Evolutionary conservation across 306 rosid genomes (phyloP).

Genomic region (Mimosa bimucronata): DNA sequence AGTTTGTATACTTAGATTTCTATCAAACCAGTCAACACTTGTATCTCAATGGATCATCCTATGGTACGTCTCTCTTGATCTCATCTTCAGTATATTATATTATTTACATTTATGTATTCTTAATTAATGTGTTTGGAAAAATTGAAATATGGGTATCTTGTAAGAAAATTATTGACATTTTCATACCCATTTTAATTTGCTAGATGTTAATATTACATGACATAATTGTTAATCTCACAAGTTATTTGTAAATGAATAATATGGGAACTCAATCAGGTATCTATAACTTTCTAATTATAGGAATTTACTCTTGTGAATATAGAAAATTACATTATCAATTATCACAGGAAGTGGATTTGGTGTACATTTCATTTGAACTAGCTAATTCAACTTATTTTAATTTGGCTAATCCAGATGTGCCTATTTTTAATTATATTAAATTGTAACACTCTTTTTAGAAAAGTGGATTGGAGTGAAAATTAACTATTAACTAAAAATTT

Average conservation of each 20-base stretch:
- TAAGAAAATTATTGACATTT: neutral
- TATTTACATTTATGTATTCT: neutral
- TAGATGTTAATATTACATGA: too few species aligned
- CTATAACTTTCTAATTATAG: neutral
- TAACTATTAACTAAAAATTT: neutral
- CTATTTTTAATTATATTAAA: neutral
- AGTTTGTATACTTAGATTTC: slow-evolving; percentile 76
- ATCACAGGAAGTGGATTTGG: neutral
- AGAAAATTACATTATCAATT: neutral
- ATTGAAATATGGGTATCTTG: too few species aligned
- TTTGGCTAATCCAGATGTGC: neutral
- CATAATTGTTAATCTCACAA: neutral
- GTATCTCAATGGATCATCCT: slow-evolving; percentile 48
- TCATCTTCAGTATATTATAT: too few species aligned
- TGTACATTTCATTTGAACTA: neutral
- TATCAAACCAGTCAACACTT: slow-evolving; percentile 68
- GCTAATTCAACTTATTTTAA: too few species aligned
- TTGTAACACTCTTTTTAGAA: neutral
- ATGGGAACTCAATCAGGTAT: too few species aligned
- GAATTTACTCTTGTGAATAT: neutral
- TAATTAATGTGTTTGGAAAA: neutral
- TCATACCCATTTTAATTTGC: neutral
- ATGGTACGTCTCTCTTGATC: slow-evolving; percentile 45
- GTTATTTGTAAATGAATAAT: neutral
- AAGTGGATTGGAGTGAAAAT: neutral